phyloP scores from a whole-genome alignment of 1,139 yeast genomes.

The Suhomyces bribrorum region DNA sequence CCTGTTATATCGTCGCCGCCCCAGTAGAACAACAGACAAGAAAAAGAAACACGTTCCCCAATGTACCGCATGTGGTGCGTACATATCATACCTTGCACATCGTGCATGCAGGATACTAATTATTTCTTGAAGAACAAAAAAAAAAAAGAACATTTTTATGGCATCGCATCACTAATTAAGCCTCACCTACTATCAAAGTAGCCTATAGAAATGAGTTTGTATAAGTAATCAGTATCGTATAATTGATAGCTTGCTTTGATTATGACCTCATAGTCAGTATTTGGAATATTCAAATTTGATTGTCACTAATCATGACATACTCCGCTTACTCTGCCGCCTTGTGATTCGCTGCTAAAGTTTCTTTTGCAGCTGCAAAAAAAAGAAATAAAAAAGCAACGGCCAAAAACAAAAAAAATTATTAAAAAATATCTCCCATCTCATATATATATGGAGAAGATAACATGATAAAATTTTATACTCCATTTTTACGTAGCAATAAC shows the following conservation, averaged over 20 bases:
- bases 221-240: too few relatives aligned
- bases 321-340: constrained; percentile 9
- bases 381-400: constrained; percentile 13
- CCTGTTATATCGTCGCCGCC: not conserved
- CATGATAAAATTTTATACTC: constrained; percentile 6
- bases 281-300: not conserved
- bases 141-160: too few relatives aligned
- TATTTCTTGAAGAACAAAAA: too few relatives aligned
- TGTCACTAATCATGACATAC: not conserved
- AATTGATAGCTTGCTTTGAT: not conserved
- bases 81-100: constrained; percentile 12
- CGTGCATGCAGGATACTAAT: constrained; percentile 7
- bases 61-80: constrained; percentile 11
- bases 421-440: constrained; percentile 10
- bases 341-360: constrained; percentile 10
- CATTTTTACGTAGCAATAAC: not conserved
- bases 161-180: not conserved
- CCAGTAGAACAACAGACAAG: not conserved
- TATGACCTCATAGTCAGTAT: not conserved
- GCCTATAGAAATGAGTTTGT: too few relatives aligned
- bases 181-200: too few relatives aligned
- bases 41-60: constrained; percentile 12
- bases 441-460: constrained; percentile 13
- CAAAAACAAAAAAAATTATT: constrained; percentile 6
- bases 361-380: constrained; percentile 13